Conservation (phyloP, 805 yeast species). For the Candida saitoana region DNA sequence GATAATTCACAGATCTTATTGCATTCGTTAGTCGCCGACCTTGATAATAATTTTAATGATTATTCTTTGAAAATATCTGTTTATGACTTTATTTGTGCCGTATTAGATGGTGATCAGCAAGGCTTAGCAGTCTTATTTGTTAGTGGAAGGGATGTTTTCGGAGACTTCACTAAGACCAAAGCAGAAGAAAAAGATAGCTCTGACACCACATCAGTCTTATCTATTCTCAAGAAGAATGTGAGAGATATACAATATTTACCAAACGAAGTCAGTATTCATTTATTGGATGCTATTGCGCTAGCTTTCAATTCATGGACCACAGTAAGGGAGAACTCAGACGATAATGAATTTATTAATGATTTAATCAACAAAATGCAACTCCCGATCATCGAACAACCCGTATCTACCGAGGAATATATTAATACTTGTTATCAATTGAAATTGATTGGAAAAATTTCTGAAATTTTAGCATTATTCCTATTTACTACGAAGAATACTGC, state of each 20-base stretch:
- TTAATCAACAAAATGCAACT: slow-evolving; percentile 30
- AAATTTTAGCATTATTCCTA: slow-evolving; percentile 67
- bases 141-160: slow-evolving; percentile 53
- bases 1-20: slow-evolving; percentile 56
- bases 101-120: slow-evolving; percentile 69
- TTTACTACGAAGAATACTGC: slow-evolving; percentile 50
- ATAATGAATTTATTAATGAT: slow-evolving; percentile 42
- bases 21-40: slow-evolving; percentile 55
- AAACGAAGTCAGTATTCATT: slow-evolving; percentile 57
- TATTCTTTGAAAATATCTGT: slow-evolving; percentile 49
- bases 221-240: slow-evolving; percentile 53
- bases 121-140: slow-evolving; percentile 70
- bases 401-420: slow-evolving; percentile 20
- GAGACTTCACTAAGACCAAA: slow-evolving; percentile 21
- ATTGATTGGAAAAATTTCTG: slow-evolving; percentile 64
- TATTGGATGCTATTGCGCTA: slow-evolving; percentile 67
- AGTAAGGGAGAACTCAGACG: slow-evolving; percentile 49
- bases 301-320: slow-evolving; percentile 79
- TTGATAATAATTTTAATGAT: slow-evolving; percentile 54
- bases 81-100: slow-evolving; percentile 62
- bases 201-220: slow-evolving; percentile 42
- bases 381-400: slow-evolving; percentile 13
- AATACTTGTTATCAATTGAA: slow-evolving; percentile 51
- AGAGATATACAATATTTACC: slow-evolving; percentile 53
- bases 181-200: slow-evolving; percentile 17